phyloP scores from a whole-genome alignment of 2,329 filamentous ascomycete genomes.

The Penicillium nordicum region DNA sequence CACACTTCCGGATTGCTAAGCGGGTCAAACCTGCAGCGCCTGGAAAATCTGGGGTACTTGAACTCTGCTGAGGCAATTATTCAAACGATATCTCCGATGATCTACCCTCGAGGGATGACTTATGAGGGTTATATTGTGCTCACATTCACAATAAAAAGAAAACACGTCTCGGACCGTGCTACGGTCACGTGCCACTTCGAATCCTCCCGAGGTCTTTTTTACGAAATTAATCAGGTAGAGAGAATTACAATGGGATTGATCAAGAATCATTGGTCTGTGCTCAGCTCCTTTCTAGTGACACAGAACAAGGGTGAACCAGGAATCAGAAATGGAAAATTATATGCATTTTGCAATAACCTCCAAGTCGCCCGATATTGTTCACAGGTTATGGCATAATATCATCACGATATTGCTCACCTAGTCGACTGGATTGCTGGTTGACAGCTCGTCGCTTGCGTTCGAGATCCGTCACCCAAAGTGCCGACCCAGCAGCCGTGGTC shows the following conservation, averaged over 20 bases:
- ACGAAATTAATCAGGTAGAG: neutral
- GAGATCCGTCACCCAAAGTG: slow-evolving; percentile 77
- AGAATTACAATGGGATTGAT: neutral
- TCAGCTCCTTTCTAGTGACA: neutral
- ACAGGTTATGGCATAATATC: slow-evolving; percentile 26
- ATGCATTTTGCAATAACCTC: neutral
- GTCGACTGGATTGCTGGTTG: slow-evolving; percentile 13
- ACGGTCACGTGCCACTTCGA: neutral
- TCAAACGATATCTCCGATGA: neutral
- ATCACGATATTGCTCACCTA: slow-evolving; percentile 38
- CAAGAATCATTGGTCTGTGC: neutral
- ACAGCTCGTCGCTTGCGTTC: slow-evolving; percentile 55
- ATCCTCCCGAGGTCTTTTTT: neutral
- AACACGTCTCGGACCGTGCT: neutral
- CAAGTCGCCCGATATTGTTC: neutral
- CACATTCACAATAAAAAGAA: neutral
- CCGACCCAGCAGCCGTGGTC: slow-evolving; percentile 79
- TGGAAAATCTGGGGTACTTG: neutral
- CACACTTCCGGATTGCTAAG: slow-evolving; percentile 4
- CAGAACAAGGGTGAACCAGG: neutral
- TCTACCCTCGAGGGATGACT: neutral
- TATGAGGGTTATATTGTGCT: neutral
- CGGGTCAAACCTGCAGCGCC: neutral
- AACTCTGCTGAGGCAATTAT: neutral
- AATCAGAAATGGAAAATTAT: neutral